These are phyloP conservation scores for Penicillium sp. DNA, from an alignment of 2,329 filamentous ascomycete genomes.

Conservation along the genomic window DNA sequence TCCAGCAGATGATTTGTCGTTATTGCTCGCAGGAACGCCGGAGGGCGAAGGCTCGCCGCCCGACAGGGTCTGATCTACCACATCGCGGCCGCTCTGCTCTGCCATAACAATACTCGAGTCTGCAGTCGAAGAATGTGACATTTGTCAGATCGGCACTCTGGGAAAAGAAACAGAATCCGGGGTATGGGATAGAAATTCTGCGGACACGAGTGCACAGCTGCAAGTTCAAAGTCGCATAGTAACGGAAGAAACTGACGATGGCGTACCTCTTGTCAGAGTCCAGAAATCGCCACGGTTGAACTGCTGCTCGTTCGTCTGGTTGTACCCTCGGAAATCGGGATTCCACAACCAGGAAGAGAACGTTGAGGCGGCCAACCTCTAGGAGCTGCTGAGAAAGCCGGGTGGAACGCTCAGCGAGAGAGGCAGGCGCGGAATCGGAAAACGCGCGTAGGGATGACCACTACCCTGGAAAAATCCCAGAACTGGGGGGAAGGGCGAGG, in stretches of 20 bases:
- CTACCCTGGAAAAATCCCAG: conserved; percentile 30
- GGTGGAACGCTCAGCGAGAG: conserved; percentile 11
- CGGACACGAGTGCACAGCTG: conserved; percentile 17
- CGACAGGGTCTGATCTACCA: conserved; percentile 72
- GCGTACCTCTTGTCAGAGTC: conserved; percentile 48
- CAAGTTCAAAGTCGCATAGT: conserved; percentile 18
- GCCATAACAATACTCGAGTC: conserved; percentile 68
- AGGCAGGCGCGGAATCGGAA: conserved; percentile 24
- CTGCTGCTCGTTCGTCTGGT: conserved; percentile 37
- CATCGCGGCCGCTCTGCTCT: conserved; percentile 70
- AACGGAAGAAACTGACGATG: conserved; percentile 20
- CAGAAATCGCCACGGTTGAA: conserved; percentile 47
- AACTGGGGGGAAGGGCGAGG: conserved; percentile 26
- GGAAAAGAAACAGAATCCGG: conserved; percentile 14
- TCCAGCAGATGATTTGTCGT: conserved; percentile 56
- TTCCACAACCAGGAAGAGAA: conserved; percentile 34
- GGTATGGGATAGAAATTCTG: conserved; percentile 16
- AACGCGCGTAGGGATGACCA: conserved; percentile 25
- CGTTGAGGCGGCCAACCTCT: conserved; percentile 29
- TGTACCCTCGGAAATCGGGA: conserved; percentile 36
- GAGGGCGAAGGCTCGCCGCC: conserved; percentile 64
- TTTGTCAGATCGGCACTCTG: conserved; percentile 34
- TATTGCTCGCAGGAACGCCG: conserved; percentile 66
- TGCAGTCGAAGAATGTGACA: conserved; percentile 38
- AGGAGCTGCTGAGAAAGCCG: conserved; percentile 17